A percentile compares a stretch with the other conserved stretches of the same genome.
Conservation (phyloP, 139 green algal genomes). For the Auxenochlorella protothecoides region DNA sequence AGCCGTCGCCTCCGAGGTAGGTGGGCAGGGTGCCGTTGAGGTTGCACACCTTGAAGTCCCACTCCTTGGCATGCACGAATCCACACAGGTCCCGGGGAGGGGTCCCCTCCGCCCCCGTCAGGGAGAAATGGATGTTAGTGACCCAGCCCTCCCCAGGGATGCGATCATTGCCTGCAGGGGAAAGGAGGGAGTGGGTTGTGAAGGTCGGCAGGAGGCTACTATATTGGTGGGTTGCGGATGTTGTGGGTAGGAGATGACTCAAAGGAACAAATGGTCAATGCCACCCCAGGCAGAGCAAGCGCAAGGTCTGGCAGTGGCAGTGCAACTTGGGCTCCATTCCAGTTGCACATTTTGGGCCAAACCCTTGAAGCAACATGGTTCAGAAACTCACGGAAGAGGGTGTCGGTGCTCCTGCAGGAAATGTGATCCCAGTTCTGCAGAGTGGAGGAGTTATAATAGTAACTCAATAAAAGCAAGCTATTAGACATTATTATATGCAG, state of each 20-base stretch:
- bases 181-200: background rate
- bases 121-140: constrained; percentile 5
- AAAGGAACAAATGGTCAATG: too few relatives aligned
- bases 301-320: too few relatives aligned
- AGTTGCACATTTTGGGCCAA: too few relatives aligned
- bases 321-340: too few relatives aligned
- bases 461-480: too few relatives aligned
- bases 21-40: background rate
- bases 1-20: too few relatives aligned
- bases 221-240: too few relatives aligned
- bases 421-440: constrained; percentile 12
- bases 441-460: too few relatives aligned
- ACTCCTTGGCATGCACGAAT: constrained; percentile 3
- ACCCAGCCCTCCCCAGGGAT: background rate
- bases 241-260: too few relatives aligned
- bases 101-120: constrained; percentile 4
- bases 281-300: too few relatives aligned
- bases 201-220: too few relatives aligned
- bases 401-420: constrained; percentile 2
- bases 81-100: background rate
- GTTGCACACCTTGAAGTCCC: constrained; percentile 9
- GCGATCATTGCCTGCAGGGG: background rate
- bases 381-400: background rate
- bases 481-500: too few relatives aligned
- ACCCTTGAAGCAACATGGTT: background rate